phyloP scores from a whole-genome alignment of 2,329 filamentous ascomycete genomes.

The Penicillium oxalicum region DNA sequence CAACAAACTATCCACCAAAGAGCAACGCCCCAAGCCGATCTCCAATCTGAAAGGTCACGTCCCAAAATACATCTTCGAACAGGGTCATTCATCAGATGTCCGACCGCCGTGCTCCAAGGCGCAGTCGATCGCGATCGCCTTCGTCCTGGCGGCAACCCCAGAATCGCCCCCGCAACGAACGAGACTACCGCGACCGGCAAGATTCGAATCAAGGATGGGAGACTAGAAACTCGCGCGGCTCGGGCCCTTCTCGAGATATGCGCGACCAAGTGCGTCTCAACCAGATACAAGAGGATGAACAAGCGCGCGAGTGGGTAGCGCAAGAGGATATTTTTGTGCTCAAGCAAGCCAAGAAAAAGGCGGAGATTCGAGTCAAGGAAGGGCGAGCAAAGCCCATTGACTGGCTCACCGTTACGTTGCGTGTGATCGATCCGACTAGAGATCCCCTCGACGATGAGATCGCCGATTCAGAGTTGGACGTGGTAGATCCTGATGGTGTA shows the following conservation, averaged over 20 bases:
- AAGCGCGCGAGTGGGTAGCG: slow-evolving; percentile 76
- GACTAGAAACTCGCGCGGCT: slow-evolving; percentile 15
- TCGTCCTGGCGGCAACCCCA: slow-evolving; percentile 36
- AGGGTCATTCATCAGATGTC: slow-evolving; percentile 20
- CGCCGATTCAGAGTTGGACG: slow-evolving; percentile 66
- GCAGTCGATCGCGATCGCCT: slow-evolving; percentile 40
- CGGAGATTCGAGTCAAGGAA: slow-evolving; percentile 87
- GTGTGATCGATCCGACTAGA: slow-evolving; percentile 78
- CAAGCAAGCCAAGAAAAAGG: slow-evolving; percentile 96
- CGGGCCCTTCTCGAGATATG: slow-evolving; percentile 28
- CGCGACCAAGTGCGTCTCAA: slow-evolving; percentile 45
- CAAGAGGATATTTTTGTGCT: slow-evolving; percentile 95
- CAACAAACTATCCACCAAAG: not conserved
- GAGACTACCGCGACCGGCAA: slow-evolving; percentile 23
- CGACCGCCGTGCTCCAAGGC: slow-evolving; percentile 32
- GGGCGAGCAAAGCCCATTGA: slow-evolving; percentile 88
- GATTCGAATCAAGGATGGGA: slow-evolving; percentile 18
- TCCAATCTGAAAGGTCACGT: not conserved
- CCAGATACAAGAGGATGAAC: slow-evolving; percentile 66
- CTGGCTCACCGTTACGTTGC: slow-evolving; percentile 83
- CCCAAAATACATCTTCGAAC: not conserved
- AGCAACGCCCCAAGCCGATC: not conserved
- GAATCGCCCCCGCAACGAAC: slow-evolving; percentile 31
- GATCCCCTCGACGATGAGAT: slow-evolving; percentile 78
- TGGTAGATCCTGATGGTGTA: slow-evolving; percentile 74